Evolutionary conservation across 805 yeast genomes (phyloP).

Genomic region (Myxozyma vanderwaltii): DNA sequence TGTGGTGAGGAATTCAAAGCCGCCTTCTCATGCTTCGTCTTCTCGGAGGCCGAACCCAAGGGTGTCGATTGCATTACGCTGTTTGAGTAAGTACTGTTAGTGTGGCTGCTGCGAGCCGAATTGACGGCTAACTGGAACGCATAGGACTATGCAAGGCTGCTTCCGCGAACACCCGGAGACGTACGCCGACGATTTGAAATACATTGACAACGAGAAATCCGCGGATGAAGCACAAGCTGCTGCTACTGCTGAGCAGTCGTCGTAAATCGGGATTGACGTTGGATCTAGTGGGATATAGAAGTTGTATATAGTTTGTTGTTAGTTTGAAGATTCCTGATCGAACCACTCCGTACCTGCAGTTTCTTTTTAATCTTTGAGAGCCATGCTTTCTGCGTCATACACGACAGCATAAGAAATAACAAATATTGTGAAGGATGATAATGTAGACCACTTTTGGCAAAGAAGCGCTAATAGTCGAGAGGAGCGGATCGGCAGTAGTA

Average conservation of each 20-base stretch:
- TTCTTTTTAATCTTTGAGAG: too few species aligned
- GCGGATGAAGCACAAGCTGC: constrained; percentile 3
- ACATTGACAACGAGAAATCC: constrained; percentile 29
- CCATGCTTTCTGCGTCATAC: too few species aligned
- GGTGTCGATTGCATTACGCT: constrained; percentile 93
- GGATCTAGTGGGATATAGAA: neutral
- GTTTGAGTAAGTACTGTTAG: constrained; percentile 59
- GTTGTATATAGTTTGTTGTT: neutral
- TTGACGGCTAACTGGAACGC: neutral
- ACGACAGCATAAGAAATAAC: too few species aligned
- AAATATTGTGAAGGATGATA: too few species aligned
- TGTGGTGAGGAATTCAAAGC: constrained; percentile 95
- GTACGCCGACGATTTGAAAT: constrained; percentile 78
- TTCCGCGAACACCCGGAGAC: constrained; percentile 91
- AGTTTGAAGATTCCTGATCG: neutral
- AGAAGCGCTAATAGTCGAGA: too few species aligned
- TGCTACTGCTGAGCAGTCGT: neutral
- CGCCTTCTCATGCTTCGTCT: constrained; percentile 93
- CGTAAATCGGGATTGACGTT: too few species aligned
- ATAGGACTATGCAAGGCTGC: constrained; percentile 79
- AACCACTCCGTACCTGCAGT: too few species aligned
- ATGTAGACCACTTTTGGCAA: too few species aligned
- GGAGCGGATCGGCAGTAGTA: neutral
- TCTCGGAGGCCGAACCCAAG: constrained; percentile 92
- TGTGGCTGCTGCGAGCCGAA: too few species aligned